phyloP scores from a whole-genome alignment of 495 filamentous ascomycete genomes.

The Podospora bellae-mahoneyi region DNA sequence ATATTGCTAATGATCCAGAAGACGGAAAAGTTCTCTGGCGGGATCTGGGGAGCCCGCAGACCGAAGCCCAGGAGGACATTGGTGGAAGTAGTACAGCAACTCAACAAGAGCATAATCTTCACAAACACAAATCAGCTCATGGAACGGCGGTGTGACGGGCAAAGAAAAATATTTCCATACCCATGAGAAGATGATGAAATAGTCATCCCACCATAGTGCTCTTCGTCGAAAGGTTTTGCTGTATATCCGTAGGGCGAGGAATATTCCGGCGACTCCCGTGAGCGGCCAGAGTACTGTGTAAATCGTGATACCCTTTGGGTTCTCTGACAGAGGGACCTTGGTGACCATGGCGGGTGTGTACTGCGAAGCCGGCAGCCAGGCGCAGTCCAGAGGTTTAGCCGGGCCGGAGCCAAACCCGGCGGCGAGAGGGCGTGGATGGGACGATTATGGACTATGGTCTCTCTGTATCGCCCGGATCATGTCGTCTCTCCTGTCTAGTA shows the following conservation, averaged over 20 bases:
- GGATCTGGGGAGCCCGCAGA: conserved; percentile 11
- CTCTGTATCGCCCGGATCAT: not conserved
- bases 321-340: conserved; percentile 13
- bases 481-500: not conserved
- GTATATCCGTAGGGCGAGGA: conserved; percentile 34
- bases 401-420: conserved; percentile 6
- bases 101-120: conserved; percentile 21
- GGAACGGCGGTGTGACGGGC: no score
- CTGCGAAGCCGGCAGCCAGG: not conserved
- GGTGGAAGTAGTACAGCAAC: conserved; percentile 9
- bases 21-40: conserved; percentile 14
- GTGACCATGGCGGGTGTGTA: conserved; percentile 12
- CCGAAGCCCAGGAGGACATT: conserved; percentile 24
- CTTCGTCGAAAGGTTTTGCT: conserved; percentile 30
- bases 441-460: not conserved
- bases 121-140: not conserved
- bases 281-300: conserved; percentile 28
- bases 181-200: conserved; percentile 34
- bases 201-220: conserved; percentile 36
- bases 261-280: conserved; percentile 22
- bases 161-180: conserved; percentile 20
- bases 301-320: conserved; percentile 11
- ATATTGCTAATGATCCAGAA: conserved; percentile 24
- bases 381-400: not conserved
- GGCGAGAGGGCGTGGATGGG: not conserved